A percentile compares a stretch with the other conserved stretches of the same genome.
Evolutionary conservation across 148 eudicot species (phyloP).

Genomic region (Camellia lanceoleosa): DNA sequence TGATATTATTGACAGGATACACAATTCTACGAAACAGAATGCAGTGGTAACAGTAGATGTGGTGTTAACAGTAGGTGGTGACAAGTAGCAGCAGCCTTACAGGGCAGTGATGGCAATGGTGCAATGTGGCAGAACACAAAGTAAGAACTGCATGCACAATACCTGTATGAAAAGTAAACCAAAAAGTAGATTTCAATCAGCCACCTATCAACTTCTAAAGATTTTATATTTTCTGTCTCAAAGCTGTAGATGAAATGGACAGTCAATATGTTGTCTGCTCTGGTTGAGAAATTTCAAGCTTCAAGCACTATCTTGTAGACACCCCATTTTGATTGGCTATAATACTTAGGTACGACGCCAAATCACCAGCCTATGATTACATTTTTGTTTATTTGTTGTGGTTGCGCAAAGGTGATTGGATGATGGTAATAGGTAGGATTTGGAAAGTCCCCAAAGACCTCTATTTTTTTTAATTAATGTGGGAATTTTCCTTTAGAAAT

Average conservation of each 20-base stretch:
- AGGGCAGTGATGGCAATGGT: constrained; percentile 7
- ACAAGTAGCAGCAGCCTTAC: not conserved
- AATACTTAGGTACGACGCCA: no score
- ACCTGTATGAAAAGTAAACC: not conserved
- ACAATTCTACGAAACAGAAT: not conserved
- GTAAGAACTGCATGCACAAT: not conserved
- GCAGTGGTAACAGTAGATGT: not conserved
- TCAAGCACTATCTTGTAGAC: not conserved
- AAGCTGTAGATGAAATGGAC: not conserved
- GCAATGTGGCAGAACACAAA: not conserved
- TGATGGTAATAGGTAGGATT: no score
- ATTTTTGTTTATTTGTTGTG: no score
- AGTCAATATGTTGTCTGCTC: not conserved
- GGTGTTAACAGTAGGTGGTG: not conserved
- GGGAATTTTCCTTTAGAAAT: no score
- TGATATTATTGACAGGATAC: not conserved
- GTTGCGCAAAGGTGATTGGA: no score
- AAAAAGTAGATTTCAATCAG: not conserved
- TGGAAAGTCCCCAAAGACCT: no score
- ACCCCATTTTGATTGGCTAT: no score
- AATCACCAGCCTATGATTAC: no score
- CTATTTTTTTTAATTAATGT: no score
- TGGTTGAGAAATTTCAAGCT: not conserved
- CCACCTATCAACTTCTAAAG: not conserved
- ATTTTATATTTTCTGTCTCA: not conserved